phyloP scores from a whole-genome alignment of 352 stramenopile species.

The Thalassiosira exigua region DNA sequence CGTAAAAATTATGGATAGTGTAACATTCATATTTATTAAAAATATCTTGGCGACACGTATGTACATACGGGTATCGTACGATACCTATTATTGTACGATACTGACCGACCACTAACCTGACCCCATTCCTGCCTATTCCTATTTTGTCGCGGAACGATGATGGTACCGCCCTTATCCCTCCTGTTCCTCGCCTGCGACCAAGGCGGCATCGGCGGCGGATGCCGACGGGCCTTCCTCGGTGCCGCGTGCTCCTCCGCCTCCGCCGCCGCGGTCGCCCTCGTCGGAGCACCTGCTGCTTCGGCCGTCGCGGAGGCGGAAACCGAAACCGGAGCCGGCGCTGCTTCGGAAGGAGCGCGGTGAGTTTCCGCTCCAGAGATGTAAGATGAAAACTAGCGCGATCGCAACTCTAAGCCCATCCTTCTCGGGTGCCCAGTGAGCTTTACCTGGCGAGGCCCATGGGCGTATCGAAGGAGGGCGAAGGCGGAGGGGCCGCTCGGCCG shows the following conservation, averaged over 20 bases:
- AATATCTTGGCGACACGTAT: neutral
- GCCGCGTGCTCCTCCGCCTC: neutral
- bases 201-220: neutral
- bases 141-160: neutral
- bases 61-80: neutral
- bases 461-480: neutral
- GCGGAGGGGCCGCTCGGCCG: constrained; percentile 13
- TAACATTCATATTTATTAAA: too few species aligned
- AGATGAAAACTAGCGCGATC: neutral
- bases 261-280: neutral
- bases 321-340: neutral
- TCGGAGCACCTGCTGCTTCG: neutral
- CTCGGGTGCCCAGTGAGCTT: constrained; percentile 5
- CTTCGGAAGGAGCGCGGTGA: neutral
- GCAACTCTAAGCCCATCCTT: too few species aligned
- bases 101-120: neutral
- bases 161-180: neutral
- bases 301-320: neutral
- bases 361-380: neutral
- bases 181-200: neutral
- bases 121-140: neutral
- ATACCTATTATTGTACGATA: neutral
- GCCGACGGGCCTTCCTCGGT: neutral
- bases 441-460: constrained; percentile 52
- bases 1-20: too few species aligned